Percentiles rank a stretch among this genome's conserved stretches.
phyloP scores from a whole-genome alignment of 352 stramenopile genomes.

The Phytophthora litchii region DNA sequence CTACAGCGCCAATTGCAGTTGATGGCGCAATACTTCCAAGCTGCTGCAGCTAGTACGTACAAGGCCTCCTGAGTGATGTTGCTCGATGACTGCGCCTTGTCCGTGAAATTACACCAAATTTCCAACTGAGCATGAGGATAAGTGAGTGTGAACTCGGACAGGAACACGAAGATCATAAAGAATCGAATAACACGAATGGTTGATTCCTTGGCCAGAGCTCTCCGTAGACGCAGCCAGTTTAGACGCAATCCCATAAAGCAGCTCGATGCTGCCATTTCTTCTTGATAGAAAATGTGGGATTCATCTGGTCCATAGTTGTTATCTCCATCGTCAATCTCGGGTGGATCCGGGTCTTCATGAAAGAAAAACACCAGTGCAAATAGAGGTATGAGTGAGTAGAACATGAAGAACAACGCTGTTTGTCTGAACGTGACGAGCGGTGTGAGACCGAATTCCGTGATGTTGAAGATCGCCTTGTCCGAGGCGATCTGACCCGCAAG shows the following conservation, averaged over 20 bases:
- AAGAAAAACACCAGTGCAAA: conserved; percentile 44
- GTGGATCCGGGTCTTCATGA: conserved; percentile 39
- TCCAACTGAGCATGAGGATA: conserved; percentile 55
- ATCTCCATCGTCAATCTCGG: conserved; percentile 30
- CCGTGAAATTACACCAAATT: conserved; percentile 44
- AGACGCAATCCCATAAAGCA: conserved; percentile 14
- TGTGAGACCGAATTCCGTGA: conserved; percentile 46
- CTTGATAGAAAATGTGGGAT: conserved; percentile 3
- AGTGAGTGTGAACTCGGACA: conserved; percentile 62
- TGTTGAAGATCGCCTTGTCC: conserved; percentile 58
- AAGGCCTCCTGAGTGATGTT: conserved; percentile 58
- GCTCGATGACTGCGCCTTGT: conserved; percentile 46
- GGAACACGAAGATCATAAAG: conserved; percentile 61
- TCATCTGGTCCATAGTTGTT: conserved; percentile 14
- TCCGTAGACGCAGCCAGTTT: conserved; percentile 34
- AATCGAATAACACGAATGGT: conserved; percentile 59
- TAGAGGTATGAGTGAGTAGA: conserved; percentile 50
- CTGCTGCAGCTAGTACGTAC: conserved; percentile 42
- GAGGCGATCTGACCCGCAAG: conserved; percentile 52
- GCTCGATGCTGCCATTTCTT: conserved; percentile 4
- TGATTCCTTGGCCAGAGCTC: conserved; percentile 39
- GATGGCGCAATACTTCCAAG: conserved; percentile 55
- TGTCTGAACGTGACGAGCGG: conserved; percentile 53
- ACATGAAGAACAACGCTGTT: conserved; percentile 58
- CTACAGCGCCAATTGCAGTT: conserved; percentile 53